Conservation (phyloP, 192 early-diverging fungal species). For the Linnemannia hyalina region DNA sequence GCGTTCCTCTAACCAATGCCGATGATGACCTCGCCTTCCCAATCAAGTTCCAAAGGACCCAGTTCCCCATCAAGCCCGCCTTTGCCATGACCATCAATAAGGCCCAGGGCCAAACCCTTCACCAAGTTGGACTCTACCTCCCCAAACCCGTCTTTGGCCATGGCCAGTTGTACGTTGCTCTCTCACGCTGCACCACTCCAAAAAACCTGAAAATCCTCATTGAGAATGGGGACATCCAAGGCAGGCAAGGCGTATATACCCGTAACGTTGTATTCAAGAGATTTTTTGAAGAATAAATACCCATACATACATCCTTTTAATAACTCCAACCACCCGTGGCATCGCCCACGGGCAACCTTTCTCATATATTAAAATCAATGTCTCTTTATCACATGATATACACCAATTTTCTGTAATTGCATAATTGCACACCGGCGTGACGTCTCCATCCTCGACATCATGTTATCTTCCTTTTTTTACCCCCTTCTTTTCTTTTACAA, state of each 20-base stretch:
- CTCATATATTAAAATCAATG: no score
- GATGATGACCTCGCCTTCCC: conserved; percentile 28
- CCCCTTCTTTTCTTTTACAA: no score
- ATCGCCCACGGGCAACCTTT: not conserved
- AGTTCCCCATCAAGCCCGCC: conserved; percentile 32
- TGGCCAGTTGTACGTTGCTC: conserved; percentile 37
- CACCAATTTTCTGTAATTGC: no score
- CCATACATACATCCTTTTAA: no score
- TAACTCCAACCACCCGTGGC: not conserved
- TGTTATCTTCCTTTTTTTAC: no score
- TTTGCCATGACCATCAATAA: conserved; percentile 48
- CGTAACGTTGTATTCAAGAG: conserved; percentile 18
- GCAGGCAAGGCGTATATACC: conserved; percentile 2
- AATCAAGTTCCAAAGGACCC: conserved; percentile 20
- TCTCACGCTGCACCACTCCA: conserved; percentile 13
- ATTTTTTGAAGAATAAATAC: conserved; percentile 2
- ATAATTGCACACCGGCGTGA: no score
- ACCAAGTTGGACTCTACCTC: conserved; percentile 14
- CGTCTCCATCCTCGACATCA: no score
- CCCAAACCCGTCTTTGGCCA: conserved; percentile 25
- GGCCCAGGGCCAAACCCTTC: conserved; percentile 24
- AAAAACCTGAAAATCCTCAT: conserved; percentile 4
- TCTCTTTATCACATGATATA: no score
- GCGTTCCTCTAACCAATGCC: conserved; percentile 1
- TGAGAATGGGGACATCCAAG: not conserved